Conservation (phyloP, 139 green algal genomes). For the Chlamydomonas applanata region DNA sequence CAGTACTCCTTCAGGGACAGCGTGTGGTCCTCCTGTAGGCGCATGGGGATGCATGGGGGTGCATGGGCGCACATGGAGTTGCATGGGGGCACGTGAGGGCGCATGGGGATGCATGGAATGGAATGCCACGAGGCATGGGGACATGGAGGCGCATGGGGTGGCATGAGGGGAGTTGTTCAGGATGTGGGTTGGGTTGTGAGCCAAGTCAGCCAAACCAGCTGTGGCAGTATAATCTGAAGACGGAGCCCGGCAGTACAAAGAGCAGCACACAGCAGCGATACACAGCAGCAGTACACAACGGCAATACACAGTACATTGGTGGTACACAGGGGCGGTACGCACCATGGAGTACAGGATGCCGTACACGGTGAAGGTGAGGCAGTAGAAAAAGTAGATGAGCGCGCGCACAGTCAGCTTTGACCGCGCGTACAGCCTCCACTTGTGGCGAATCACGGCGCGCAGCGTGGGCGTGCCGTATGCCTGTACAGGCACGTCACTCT, state of each 20-base stretch:
- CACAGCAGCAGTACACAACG: too few species aligned
- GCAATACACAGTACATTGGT: neutral
- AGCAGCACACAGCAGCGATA: too few species aligned
- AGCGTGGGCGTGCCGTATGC: conserved; percentile 40
- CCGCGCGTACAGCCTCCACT: conserved; percentile 45
- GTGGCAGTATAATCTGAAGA: neutral
- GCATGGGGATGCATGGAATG: too few species aligned
- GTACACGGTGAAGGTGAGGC: conserved; percentile 23
- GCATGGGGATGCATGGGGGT: too few species aligned
- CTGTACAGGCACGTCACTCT: conserved; percentile 46
- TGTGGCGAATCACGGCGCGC: conserved; percentile 44
- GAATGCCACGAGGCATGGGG: too few species aligned
- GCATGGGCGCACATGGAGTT: too few species aligned
- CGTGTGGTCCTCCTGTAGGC: conserved; percentile 26
- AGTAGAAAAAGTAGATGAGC: conserved; percentile 36
- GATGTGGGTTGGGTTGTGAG: too few species aligned
- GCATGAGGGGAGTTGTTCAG: too few species aligned
- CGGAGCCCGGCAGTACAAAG: neutral
- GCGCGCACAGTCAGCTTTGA: conserved; percentile 20
- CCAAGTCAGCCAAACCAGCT: neutral
- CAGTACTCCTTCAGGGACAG: conserved; percentile 24
- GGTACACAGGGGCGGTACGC: neutral
- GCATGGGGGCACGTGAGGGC: too few species aligned
- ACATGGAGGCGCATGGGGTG: too few species aligned
- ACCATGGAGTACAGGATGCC: conserved; percentile 33